Evolutionary conservation across 2,329 filamentous ascomycete genomes (phyloP).

Genomic region (Diaporthe sp.): DNA sequence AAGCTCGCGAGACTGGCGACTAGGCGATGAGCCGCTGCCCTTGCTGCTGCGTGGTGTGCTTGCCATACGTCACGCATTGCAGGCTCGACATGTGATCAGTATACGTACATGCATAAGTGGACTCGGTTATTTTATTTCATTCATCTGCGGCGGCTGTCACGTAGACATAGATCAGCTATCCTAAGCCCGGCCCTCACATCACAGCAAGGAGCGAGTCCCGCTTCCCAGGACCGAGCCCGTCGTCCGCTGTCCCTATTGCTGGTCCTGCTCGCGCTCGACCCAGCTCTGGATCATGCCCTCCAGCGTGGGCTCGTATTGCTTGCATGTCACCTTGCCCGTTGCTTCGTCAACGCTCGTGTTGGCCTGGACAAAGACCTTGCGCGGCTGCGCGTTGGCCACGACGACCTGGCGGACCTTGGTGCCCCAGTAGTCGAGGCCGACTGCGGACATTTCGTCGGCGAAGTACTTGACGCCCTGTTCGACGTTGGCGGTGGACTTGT

Average conservation of each 20-base stretch:
- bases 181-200: neutral
- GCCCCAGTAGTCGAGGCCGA: conserved; percentile 87
- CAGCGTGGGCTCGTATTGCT: conserved; percentile 87
- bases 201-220: neutral
- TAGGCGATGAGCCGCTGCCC: neutral
- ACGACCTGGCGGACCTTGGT: conserved; percentile 83
- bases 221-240: neutral
- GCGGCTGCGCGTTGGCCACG: conserved; percentile 82
- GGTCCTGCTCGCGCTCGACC: conserved; percentile 69
- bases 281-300: conserved; percentile 89
- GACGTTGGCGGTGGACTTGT: conserved; percentile 91
- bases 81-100: conserved; percentile 21
- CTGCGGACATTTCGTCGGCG: conserved; percentile 80
- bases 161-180: neutral
- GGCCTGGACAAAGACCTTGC: conserved; percentile 93
- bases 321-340: conserved; percentile 79
- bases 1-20: neutral
- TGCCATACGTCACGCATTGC: conserved; percentile 13
- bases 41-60: neutral
- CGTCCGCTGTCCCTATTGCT: conserved; percentile 43
- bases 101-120: neutral
- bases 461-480: conserved; percentile 85
- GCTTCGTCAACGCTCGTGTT: conserved; percentile 83
- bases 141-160: neutral
- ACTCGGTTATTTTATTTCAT: conserved; percentile 1